Conservation (phyloP, 2,329 filamentous ascomycete genomes). For the Sclerotiophoma versabilis region DNA sequence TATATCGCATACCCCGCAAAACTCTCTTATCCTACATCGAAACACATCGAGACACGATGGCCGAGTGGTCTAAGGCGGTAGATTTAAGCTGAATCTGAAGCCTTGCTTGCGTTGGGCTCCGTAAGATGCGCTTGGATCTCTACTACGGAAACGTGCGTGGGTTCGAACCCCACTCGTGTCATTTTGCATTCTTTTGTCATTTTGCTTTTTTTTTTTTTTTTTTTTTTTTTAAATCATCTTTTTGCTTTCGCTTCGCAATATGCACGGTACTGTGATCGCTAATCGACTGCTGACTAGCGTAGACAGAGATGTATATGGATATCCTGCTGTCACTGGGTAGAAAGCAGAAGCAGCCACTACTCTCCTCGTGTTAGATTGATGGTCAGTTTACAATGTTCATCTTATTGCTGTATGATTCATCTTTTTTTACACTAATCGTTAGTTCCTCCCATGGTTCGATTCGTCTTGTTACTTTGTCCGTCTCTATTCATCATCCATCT, state of each 20-base stretch:
- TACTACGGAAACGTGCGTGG: conserved; percentile 45
- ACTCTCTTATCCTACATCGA: neutral
- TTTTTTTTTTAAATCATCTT: neutral
- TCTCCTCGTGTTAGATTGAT: no score
- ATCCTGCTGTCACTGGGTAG: no score
- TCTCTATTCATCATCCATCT: no score
- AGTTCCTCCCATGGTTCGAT: no score
- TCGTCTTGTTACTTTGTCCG: no score
- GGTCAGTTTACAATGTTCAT: no score
- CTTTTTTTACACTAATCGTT: no score
- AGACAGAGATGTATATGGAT: no score
- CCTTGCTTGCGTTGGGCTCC: conserved; percentile 8
- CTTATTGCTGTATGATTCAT: no score
- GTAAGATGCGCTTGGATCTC: conserved; percentile 20
- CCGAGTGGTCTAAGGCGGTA: conserved; percentile 46
- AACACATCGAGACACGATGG: conserved; percentile 31
- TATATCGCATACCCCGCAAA: neutral
- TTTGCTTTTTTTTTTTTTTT: neutral
- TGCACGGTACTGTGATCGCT: no score
- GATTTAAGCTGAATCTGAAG: conserved; percentile 35
- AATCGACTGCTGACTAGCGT: no score
- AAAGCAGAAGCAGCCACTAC: no score
- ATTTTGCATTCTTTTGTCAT: conserved; percentile 16
- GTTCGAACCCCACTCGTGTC: conserved; percentile 43
- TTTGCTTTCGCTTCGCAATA: neutral